Base-by-base conservation (phyloP, 371 early-diverging fungal genomes). In the Actinomortierella ambigua region DNA sequence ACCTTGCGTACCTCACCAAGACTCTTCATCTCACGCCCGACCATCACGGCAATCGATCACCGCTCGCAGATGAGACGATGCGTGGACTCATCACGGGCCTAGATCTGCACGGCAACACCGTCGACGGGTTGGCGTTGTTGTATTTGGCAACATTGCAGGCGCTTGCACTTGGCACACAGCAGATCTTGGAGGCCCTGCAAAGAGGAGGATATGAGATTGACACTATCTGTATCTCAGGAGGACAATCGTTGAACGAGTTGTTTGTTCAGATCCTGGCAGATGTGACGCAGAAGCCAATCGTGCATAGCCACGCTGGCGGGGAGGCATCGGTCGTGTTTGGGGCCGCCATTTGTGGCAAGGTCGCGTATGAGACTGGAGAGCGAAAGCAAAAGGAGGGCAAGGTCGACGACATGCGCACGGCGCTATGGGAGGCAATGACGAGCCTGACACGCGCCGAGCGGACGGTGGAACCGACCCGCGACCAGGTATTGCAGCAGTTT, bases 31-130 rank as follows among this genome's bases (percentile, higher is more conserved):
- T 91, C 48, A 82, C 86, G 20, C 91, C 93, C 2, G 93, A 93
- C 68, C 87, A 83, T 61, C 91, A 93, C 65, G 93, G 93, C 14
- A 91, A 91, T 57, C 83, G 93, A 5, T 87, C 90, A 1, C 91
- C 93, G 0, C 65, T 90, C 18, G 86, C 89, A 0, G 90, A 93
- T 57, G 84, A 90, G 29, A 66, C 79, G 7, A 61, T 90, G 50
- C 80, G 88, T 15, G 93, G 93, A 2, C 79, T 77, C 1, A 77
- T 89, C 28, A 79, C 82, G 3, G 91, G 93, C 15, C 65, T 85
- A 13, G 78, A 85, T 8, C 71, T 88, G 22, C 87, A 88, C 61
- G 73, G 75, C 22, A 46, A 66, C 41, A 80, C 77, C 34, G 56
- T 86, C 4, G 80, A 86, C 47, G 82, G 82, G 7, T 78, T 92